phyloP scores from a whole-genome alignment of 176 grass and related monocot species.

The Oryza glumipatula region DNA sequence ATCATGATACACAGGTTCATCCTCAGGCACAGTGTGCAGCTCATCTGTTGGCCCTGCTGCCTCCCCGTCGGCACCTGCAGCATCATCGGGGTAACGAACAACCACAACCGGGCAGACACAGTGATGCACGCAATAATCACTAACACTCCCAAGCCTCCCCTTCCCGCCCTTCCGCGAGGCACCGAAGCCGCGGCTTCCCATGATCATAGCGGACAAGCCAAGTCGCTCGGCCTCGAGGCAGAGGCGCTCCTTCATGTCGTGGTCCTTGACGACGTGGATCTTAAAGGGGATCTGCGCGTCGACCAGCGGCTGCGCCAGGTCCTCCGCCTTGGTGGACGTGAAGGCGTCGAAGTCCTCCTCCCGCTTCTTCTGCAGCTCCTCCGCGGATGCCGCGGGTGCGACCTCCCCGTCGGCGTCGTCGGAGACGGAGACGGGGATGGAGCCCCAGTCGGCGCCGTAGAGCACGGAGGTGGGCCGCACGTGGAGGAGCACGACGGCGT shows the following conservation, averaged over 20 bases:
- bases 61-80: conserved; percentile 38
- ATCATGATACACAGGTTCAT: conserved; percentile 73
- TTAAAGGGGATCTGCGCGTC: conserved; percentile 83
- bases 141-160: conserved; percentile 85
- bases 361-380: conserved; percentile 68
- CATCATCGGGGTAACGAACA: conserved; percentile 79
- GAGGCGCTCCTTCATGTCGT: conserved; percentile 98
- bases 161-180: conserved; percentile 71
- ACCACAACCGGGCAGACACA: conserved; percentile 91
- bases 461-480: conserved; percentile 77
- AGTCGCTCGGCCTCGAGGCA: conserved; percentile 90
- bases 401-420: conserved; percentile 26
- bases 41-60: conserved; percentile 35
- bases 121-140: conserved; percentile 93
- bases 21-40: conserved; percentile 61
- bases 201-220: conserved; percentile 79
- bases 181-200: conserved; percentile 86
- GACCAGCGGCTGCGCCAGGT: conserved; percentile 81
- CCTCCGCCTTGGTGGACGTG: conserved; percentile 75
- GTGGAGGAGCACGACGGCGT: conserved; percentile 87
- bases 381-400: conserved; percentile 19
- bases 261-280: conserved; percentile 93
- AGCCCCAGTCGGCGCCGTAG: conserved; percentile 96
- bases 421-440: conserved; percentile 58
- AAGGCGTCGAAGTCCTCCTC: conserved; percentile 88